Percentiles rank a stretch among this genome's conserved stretches.
Conservation (phyloP, 805 yeast species). For the Saccharomycopsis sp. region DNA sequence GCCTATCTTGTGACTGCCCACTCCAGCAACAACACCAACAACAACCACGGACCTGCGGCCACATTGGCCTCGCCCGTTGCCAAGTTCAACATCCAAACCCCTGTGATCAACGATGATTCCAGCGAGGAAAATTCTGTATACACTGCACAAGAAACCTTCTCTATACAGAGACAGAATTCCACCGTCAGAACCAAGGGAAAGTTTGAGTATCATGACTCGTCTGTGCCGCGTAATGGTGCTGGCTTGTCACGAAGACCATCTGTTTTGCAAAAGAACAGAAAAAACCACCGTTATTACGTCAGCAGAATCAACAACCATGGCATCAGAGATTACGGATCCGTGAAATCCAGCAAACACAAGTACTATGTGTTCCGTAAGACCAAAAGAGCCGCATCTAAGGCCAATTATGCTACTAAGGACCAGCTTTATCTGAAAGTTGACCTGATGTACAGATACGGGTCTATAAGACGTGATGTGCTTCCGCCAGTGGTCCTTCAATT, state of each 20-base stretch:
- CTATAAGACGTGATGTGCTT: conserved; percentile 6
- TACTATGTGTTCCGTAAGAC: neutral
- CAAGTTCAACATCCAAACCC: too few relatives aligned
- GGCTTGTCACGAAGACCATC: neutral
- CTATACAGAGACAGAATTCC: neutral
- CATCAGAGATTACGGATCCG: neutral
- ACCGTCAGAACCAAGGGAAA: conserved; percentile 1
- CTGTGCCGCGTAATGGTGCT: neutral
- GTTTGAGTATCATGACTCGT: neutral
- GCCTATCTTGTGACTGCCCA: neutral
- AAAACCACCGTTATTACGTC: neutral
- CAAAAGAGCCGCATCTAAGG: neutral
- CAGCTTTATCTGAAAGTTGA: neutral
- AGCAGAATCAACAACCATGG: neutral
- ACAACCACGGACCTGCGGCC: neutral
- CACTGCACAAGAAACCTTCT: conserved; percentile 8
- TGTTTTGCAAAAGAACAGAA: neutral
- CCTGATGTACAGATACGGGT: conserved; percentile 2
- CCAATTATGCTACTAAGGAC: neutral
- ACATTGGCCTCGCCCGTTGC: neutral
- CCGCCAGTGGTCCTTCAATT: conserved; percentile 12
- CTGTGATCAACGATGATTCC: neutral
- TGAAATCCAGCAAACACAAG: neutral
- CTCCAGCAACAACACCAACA: neutral
- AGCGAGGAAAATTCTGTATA: conserved; percentile 4